Evolutionary conservation across 176 grass and related monocot species (phyloP).

Genomic region (Hordeum marinum): DNA sequence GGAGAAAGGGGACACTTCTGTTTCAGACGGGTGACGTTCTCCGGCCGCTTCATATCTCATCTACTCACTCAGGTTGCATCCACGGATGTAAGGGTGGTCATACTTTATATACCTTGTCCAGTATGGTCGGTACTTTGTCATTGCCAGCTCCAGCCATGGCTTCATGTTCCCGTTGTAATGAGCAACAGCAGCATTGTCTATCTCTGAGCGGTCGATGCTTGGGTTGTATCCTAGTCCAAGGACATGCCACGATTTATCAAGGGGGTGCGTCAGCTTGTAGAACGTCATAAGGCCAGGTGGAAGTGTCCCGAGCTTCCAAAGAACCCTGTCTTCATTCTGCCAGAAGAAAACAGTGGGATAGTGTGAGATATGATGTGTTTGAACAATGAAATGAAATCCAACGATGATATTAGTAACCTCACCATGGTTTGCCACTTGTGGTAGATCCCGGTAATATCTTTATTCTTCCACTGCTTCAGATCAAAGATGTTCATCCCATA

Average conservation of each 20-base stretch:
- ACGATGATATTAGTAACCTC: not conserved
- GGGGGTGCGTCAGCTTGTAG: slow-evolving; percentile 94
- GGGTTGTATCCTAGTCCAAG: slow-evolving; percentile 96
- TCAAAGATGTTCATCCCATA: slow-evolving; percentile 99
- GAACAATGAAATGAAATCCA: not conserved
- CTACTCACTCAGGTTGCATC: slow-evolving; percentile 89
- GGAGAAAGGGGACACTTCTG: not conserved
- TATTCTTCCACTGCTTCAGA: slow-evolving; percentile 87
- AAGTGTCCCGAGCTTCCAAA: slow-evolving; percentile 98
- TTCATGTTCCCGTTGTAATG: slow-evolving; percentile 99
- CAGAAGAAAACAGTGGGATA: slow-evolving; percentile 9
- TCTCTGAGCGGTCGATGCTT: slow-evolving; percentile 85
- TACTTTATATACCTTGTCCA: slow-evolving; percentile 99
- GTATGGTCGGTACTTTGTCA: slow-evolving; percentile 88
- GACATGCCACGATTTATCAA: slow-evolving; percentile 99
- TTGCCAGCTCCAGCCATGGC: slow-evolving; percentile 97
- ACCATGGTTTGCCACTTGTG: slow-evolving; percentile 98
- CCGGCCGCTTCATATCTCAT: not conserved
- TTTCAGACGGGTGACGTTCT: not conserved
- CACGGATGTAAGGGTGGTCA: slow-evolving; percentile 78
- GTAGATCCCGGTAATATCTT: slow-evolving; percentile 98
- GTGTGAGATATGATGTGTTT: not conserved
- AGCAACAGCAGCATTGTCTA: slow-evolving; percentile 84
- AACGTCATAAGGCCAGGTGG: slow-evolving; percentile 91
- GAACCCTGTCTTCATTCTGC: slow-evolving; percentile 92